Evolutionary conservation across 352 stramenopile genomes (phyloP).

Genomic region (Phytophthora fragariae): DNA sequence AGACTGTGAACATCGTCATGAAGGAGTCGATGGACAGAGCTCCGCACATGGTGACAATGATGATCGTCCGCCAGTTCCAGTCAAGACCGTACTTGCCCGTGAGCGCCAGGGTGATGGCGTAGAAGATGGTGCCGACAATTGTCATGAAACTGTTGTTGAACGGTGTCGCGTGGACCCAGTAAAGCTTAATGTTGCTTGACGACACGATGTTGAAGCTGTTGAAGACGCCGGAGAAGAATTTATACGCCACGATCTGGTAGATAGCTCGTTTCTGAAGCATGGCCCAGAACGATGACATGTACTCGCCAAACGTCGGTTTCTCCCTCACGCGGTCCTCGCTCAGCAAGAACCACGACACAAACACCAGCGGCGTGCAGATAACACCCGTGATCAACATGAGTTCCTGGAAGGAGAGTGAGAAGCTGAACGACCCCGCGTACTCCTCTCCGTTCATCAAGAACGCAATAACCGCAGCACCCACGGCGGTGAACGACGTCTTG

Average conservation of each 20-base stretch:
- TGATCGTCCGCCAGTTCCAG: conserved; percentile 61
- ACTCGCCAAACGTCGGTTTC: conserved; percentile 38
- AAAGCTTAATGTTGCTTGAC: conserved; percentile 58
- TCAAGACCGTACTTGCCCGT: conserved; percentile 53
- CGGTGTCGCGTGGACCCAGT: conserved; percentile 66
- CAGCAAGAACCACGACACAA: conserved; percentile 41
- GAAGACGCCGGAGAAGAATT: conserved; percentile 71
- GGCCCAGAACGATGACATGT: conserved; percentile 58
- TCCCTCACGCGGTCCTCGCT: conserved; percentile 29
- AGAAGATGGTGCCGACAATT: conserved; percentile 59
- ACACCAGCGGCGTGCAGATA: conserved; percentile 42
- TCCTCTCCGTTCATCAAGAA: conserved; percentile 59
- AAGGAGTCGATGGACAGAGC: conserved; percentile 40
- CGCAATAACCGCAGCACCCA: conserved; percentile 55
- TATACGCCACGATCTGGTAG: conserved; percentile 68
- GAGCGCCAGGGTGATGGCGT: conserved; percentile 53
- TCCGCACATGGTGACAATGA: too few relatives aligned
- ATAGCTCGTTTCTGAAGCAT: conserved; percentile 67
- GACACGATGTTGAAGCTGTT: conserved; percentile 71
- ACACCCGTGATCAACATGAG: conserved; percentile 58
- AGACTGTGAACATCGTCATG: conserved; percentile 65
- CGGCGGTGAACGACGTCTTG: conserved; percentile 44
- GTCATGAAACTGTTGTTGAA: conserved; percentile 66
- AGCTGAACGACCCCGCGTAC: conserved; percentile 65
- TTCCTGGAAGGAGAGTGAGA: conserved; percentile 58